These are phyloP conservation scores for Neonectria faginata DNA, from an alignment of 2,329 filamentous ascomycete genomes.

Conservation along the genomic window DNA sequence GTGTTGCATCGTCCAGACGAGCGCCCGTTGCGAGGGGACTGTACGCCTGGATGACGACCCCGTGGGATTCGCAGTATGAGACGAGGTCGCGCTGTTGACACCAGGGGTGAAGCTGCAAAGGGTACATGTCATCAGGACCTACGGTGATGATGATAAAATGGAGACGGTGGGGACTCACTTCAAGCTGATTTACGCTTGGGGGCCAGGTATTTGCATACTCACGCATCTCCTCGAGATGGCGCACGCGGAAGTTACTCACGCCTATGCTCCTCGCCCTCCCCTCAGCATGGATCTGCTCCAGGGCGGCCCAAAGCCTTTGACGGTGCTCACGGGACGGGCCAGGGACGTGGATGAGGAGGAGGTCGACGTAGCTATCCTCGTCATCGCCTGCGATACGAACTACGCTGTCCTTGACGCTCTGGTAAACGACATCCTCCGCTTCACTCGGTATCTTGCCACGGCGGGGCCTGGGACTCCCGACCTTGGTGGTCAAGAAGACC, in stretches of 20 bases:
- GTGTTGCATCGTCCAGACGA: conserved; percentile 63
- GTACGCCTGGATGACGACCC: conserved; percentile 67
- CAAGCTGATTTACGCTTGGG: conserved; percentile 79
- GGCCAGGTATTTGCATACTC: conserved; percentile 74
- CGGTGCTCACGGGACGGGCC: conserved; percentile 65
- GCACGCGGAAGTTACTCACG: conserved; percentile 77
- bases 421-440: conserved; percentile 69
- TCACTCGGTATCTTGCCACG: background rate
- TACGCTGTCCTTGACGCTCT: conserved; percentile 70
- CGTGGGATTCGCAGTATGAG: conserved; percentile 78
- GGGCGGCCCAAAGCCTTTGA: conserved; percentile 72
- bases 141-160: no score
- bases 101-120: conserved; percentile 76
- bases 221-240: conserved; percentile 77
- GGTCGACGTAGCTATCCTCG: conserved; percentile 73
- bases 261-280: conserved; percentile 75
- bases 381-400: conserved; percentile 66
- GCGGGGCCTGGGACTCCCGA: conserved; percentile 59
- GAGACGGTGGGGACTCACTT: conserved; percentile 60
- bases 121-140: background rate
- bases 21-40: conserved; percentile 52
- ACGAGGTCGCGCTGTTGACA: conserved; percentile 63
- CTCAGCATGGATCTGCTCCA: conserved; percentile 71
- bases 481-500: conserved; percentile 79
- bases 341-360: conserved; percentile 77